Conservation (phyloP, 768 basidiomycete genomes). For the Phlebiopsis gigantea region DNA sequence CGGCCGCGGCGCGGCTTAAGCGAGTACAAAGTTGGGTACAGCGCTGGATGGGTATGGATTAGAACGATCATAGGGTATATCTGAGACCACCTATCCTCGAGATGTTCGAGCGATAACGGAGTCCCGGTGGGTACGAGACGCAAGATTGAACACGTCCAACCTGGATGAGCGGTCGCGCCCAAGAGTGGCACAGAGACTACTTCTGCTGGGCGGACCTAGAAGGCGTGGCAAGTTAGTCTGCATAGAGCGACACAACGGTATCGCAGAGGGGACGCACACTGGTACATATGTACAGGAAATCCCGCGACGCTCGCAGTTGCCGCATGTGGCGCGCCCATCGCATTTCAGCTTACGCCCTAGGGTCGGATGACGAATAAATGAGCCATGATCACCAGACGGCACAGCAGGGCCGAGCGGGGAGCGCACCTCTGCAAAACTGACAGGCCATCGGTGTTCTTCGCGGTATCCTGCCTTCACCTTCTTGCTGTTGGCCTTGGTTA, state of each 20-base stretch:
- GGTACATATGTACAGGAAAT: slow-evolving; percentile 56
- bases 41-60: not conserved
- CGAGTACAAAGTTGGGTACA: not conserved
- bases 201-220: slow-evolving; percentile 15
- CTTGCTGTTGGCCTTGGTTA: slow-evolving; percentile 4
- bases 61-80: not conserved
- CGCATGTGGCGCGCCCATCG: slow-evolving; percentile 63
- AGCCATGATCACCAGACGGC: not conserved
- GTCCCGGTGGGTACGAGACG: no score
- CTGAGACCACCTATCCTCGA: not conserved
- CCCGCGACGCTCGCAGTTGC: slow-evolving; percentile 57
- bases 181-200: no score
- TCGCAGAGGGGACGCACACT: slow-evolving; percentile 59
- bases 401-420: not conserved
- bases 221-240: no score
- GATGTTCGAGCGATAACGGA: no score
- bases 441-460: slow-evolving; percentile 66
- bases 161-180: no score
- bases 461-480: slow-evolving; percentile 19
- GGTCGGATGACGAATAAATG: not conserved
- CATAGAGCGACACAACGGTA: no score
- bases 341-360: slow-evolving; percentile 70
- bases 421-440: slow-evolving; percentile 61
- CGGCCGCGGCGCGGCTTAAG: not conserved
- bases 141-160: no score